phyloP scores from a whole-genome alignment of 306 rosid species.

The Lathyrus aphaca region DNA sequence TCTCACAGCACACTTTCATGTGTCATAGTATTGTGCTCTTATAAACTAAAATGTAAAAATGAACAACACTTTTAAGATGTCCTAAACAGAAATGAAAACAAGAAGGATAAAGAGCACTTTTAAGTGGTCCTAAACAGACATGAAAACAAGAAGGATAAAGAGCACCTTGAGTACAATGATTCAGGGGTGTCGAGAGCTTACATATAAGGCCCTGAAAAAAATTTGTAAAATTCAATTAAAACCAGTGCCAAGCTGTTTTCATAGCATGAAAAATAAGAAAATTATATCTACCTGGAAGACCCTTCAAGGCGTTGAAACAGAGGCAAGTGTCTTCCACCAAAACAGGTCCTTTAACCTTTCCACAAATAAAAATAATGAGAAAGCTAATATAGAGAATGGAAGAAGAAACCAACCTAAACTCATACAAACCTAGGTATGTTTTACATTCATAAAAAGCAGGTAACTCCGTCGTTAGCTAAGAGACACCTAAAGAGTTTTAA shows the following conservation, averaged over 20 bases:
- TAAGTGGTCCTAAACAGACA: not conserved
- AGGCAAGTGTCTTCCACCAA: conserved; percentile 98
- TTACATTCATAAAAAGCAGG: not conserved
- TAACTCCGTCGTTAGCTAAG: not conserved
- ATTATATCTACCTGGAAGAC: conserved; percentile 81
- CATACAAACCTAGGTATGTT: not conserved
- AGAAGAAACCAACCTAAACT: conserved; percentile 21
- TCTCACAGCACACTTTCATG: not conserved
- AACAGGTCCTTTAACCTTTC: conserved; percentile 91
- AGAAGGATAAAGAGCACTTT: no score
- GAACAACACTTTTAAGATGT: not conserved
- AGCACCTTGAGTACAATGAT: conserved; percentile 46
- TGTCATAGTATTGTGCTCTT: not conserved
- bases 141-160: conserved; percentile 18
- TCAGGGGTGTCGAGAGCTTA: conserved; percentile 56
- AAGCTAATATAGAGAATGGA: not conserved
- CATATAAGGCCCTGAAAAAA: conserved; percentile 94
- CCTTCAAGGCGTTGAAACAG: conserved; percentile 94
- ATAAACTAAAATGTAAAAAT: conserved; percentile 7
- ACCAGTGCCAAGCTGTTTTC: conserved; percentile 30
- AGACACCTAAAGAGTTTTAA: not conserved
- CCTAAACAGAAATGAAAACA: not conserved
- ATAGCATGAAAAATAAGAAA: conserved; percentile 22
- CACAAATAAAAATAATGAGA: conserved; percentile 21
- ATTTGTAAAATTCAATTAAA: conserved; percentile 40